Conservation (phyloP, 441 rosid species). For the Capsella rubella region DNA sequence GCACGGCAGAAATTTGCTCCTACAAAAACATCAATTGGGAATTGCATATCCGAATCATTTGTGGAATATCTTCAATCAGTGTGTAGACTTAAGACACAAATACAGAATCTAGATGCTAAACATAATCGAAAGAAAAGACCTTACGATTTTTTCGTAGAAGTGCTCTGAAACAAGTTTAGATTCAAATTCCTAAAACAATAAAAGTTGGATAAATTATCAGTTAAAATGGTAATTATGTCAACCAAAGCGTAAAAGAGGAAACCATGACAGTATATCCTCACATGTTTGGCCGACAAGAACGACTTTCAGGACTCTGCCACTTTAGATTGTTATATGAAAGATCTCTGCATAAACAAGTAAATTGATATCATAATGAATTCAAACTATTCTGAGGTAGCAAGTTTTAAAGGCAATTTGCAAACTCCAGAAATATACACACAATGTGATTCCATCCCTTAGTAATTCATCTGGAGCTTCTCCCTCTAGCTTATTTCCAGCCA, state of each 20-base stretch:
- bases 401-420: background rate
- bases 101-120: constrained; percentile 13
- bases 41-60: constrained; percentile 1
- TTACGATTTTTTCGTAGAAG: constrained; percentile 57
- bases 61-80: background rate
- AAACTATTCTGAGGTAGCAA: constrained; percentile 2
- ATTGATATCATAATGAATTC: constrained; percentile 18
- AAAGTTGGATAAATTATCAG: constrained; percentile 33
- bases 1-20: constrained; percentile 67
- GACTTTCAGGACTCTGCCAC: constrained; percentile 63
- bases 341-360: constrained; percentile 63
- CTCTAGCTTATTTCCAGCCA: constrained; percentile 66
- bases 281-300: constrained; percentile 69
- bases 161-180: constrained; percentile 74
- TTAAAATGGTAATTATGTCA: constrained; percentile 29
- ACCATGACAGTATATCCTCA: constrained; percentile 45
- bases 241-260: constrained; percentile 20
- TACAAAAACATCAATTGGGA: constrained; percentile 40
- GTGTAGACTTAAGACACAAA: background rate
- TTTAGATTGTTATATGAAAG: constrained; percentile 86
- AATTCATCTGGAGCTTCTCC: constrained; percentile 74
- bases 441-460: constrained; percentile 64
- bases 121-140: constrained; percentile 41
- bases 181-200: constrained; percentile 66
- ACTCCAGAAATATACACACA: constrained; percentile 58